Base-by-base conservation (phyloP, 2,329 filamentous ascomycete genomes). In the Aspergillus felis region DNA sequence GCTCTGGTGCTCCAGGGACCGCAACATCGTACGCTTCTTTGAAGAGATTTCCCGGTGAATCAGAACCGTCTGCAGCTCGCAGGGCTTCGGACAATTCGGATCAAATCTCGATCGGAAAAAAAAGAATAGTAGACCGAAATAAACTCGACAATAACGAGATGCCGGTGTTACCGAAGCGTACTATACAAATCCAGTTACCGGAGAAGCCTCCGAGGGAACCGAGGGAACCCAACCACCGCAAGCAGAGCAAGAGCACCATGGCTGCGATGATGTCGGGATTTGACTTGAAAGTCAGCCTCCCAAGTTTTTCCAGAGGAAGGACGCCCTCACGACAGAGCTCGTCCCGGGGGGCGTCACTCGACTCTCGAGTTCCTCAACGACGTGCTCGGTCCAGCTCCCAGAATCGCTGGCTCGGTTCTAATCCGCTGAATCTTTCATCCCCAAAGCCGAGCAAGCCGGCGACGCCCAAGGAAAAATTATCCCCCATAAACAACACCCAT, bases 401-500 rank as follows among this genome's bases (percentile, higher is more conserved):
- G 74, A 78, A 65, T 77, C 79, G 68, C 71, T 78, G 59, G 59
- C 74, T 82, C 49, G 81, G 81, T 48, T 70, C 78, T n/a, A 82
- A 78, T 61, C 82, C 82, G 2, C 57, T 71, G 51, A 75, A 74
- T 74, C 77, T 61, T 70, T 76, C 66, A 9, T 20, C 46, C 67
- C 66, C 62, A 61, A 62, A 70, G 61, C 61, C 70, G 32, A 69
- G 69, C 70, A 79, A 76, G 48, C 76, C 82, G 14, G 78, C 85
- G 48, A 79, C 89, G 3, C 82, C 85, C 46, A 84, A 85, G 54
- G 86, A 84, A 10, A 81, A 83, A 50, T 71, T 83, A 1, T 76
- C 91, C 53, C 87, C 92, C 68, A 83, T 89, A 73, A 84, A 82
- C 57, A 87, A 80, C 61, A 87, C 88, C 3, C 90, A 92, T 68